Conservation (phyloP, 257 asterid species). For the Capsicum pubescens region DNA sequence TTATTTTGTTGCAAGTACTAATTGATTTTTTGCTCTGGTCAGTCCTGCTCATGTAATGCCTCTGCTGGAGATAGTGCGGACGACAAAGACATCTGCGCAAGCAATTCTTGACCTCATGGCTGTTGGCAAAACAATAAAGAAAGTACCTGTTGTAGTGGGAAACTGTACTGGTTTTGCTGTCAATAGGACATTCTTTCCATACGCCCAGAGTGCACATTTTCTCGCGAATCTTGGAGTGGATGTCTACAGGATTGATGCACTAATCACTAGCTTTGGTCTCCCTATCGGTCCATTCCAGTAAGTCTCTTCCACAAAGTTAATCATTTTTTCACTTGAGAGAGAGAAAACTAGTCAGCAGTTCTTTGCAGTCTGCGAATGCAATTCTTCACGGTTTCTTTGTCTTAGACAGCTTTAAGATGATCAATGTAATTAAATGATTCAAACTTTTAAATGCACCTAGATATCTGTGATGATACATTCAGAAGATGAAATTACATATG, state of each 20-base stretch:
- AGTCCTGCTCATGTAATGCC: conserved; percentile 99
- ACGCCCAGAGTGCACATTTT: conserved; percentile 76
- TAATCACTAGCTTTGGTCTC: conserved; percentile 79
- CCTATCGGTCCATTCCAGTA: conserved; percentile 99
- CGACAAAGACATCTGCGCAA: conserved; percentile 91
- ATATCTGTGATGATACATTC: background rate
- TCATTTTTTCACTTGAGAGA: background rate
- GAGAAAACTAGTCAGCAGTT: background rate
- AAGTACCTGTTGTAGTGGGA: conserved; percentile 94
- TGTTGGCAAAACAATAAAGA: conserved; percentile 89
- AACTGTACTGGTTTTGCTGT: conserved; percentile 99
- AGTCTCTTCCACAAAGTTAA: conserved; percentile 42
- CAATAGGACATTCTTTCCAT: conserved; percentile 93
- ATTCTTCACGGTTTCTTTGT: background rate
- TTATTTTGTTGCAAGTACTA: background rate
- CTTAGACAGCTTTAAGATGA: background rate
- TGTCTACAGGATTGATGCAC: conserved; percentile 86
- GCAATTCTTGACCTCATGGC: conserved; percentile 86
- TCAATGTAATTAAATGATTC: background rate
- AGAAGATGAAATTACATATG: conserved; percentile 6
- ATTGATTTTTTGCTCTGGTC: conserved; percentile 41
- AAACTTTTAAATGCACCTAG: background rate
- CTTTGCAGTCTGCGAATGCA: background rate
- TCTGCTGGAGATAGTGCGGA: conserved; percentile 89
- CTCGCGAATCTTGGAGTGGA: conserved; percentile 91